Evolutionary conservation across 2,329 filamentous ascomycete genomes (phyloP), one percentile per base, ranked within the genome.

Genomic region (Hymenoscyphus salicellus): DNA sequence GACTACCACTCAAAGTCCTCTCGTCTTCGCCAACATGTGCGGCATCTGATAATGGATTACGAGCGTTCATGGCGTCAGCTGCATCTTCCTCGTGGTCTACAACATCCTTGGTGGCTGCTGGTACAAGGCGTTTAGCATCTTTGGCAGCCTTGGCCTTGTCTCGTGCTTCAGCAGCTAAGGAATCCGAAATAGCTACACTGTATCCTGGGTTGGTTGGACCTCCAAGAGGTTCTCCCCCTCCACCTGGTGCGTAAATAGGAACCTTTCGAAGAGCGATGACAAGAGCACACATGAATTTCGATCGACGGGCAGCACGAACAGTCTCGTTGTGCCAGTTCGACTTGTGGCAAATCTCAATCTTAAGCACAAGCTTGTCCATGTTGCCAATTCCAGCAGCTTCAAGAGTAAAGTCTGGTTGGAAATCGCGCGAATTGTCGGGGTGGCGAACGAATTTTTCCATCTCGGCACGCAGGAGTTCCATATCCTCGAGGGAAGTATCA

Each of bases 221-320:
- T 64, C 87, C 87, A 2, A 88, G 79, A 43, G 82, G 70, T 63
- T 87, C 85, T 63, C 79, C 80, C 63, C 88, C 91, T 65, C 90
- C 93, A 49, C 89, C 93, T 63, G 94, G 94, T 23, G 82, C 87
- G 71, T 92, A 85, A 74, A 99, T 94, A 10, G 93, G 94, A 20
- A 99, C 84, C 79, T 89, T 93, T 78, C 92, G 91, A 65, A 97
- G 80, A 3, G 94, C 93, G 8, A 93, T 78, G 4, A 95, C 89
- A 65, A 99, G 82, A 0, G 95, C 95, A 75, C 93, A 97, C 88
- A 98, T 96, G 80, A 99, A 98, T 78, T 97, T 98, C 76, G 91
- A 96, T 66, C 94, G 88, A 61, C 93, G 88, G 6, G 89, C 85
- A 20, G 89, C 89, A 49, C 93, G 90, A 49, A 97, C 84, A 1